A percentile compares a stretch with the other conserved stretches of the same genome.
Evolutionary conservation across 257 asterid genomes (phyloP).

Genomic region (Petrea volubilis): DNA sequence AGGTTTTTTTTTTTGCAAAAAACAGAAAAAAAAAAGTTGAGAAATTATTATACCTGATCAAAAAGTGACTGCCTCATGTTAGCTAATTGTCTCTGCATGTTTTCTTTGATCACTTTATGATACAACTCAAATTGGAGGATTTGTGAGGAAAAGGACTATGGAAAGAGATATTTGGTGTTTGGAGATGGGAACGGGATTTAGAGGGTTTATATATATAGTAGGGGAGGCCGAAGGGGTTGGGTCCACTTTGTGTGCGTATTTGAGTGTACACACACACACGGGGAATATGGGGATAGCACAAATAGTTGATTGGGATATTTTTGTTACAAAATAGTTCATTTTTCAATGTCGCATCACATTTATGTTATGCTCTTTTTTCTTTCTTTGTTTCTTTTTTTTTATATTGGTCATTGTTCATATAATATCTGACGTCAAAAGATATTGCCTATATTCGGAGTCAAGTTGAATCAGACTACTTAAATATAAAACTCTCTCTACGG

Average conservation of each 20-base stretch:
- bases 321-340: too few species aligned
- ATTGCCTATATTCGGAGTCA: too few species aligned
- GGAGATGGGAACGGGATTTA: constrained; percentile 27
- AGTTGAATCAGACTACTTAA: too few species aligned
- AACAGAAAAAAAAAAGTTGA: background rate
- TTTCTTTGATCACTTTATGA: constrained; percentile 23
- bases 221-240: background rate
- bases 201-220: constrained; percentile 38
- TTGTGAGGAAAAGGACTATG: background rate
- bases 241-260: constrained; percentile 8
- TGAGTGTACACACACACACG: too few species aligned
- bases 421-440: too few species aligned
- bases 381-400: too few species aligned
- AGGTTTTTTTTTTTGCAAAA: background rate
- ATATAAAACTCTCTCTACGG: too few species aligned
- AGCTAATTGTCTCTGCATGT: constrained; percentile 54
- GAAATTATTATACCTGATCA: constrained; percentile 52
- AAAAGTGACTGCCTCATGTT: constrained; percentile 60
- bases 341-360: too few species aligned
- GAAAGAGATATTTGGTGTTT: background rate
- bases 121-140: background rate
- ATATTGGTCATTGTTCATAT: too few species aligned
- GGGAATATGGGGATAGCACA: too few species aligned
- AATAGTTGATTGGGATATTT: too few species aligned
- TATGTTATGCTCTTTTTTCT: too few species aligned